Conservation (phyloP, 306 rosid genomes). For the Cucurbita argyrosperma region DNA sequence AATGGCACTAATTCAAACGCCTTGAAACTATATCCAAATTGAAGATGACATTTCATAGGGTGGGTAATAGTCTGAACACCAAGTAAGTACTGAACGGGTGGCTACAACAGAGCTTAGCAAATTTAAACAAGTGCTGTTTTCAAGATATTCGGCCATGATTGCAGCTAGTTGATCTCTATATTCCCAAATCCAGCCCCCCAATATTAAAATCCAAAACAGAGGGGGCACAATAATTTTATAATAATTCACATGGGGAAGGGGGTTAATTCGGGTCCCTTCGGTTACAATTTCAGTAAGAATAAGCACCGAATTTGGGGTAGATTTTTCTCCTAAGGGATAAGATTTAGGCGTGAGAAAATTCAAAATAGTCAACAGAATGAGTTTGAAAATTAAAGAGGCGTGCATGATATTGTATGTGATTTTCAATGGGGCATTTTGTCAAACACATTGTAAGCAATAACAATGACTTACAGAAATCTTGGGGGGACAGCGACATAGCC, state of each 20-base stretch:
- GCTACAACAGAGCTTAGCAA: constrained; percentile 21
- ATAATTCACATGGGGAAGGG: constrained; percentile 8
- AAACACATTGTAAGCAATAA: background rate
- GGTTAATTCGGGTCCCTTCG: background rate
- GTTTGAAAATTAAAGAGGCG: constrained; percentile 17
- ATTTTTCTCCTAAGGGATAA: constrained; percentile 30
- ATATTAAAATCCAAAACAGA: background rate
- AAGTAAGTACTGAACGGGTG: constrained; percentile 29
- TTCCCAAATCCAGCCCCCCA: constrained; percentile 8
- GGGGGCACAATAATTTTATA: constrained; percentile 2
- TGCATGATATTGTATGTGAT: constrained; percentile 4
- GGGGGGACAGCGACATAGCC: background rate
- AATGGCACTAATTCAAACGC: background rate
- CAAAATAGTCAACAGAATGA: constrained; percentile 21
- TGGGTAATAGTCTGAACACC: constrained; percentile 34
- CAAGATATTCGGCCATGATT: constrained; percentile 58
- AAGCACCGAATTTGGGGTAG: constrained; percentile 39
- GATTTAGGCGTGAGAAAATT: constrained; percentile 58
- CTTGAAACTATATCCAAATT: background rate
- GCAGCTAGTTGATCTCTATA: constrained; percentile 34
- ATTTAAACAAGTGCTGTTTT: constrained; percentile 24
- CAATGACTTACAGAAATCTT: background rate
- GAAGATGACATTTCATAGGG: constrained; percentile 49
- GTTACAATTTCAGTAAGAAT: constrained; percentile 42
- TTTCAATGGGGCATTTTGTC: background rate